These are phyloP conservation scores for Arabidopsis hybrid DNA, from an alignment of 441 rosid genomes.

Conservation along the genomic window DNA sequence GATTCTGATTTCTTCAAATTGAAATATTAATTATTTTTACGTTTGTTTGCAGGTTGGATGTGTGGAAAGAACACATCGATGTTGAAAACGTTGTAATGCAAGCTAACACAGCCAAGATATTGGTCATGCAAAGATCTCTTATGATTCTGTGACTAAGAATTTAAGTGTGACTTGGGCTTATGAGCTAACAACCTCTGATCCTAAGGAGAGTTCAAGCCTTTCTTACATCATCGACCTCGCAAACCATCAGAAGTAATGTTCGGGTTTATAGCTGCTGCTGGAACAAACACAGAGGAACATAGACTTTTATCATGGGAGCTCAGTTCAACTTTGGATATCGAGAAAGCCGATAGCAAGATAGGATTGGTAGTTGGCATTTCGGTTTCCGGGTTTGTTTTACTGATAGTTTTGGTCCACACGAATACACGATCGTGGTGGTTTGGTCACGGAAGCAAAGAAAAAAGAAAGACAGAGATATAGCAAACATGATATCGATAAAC, in stretches of 20 bases:
- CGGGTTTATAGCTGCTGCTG: slow-evolving; percentile 51
- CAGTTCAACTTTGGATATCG: slow-evolving; percentile 41
- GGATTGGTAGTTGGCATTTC: slow-evolving; percentile 50
- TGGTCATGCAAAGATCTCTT: slow-evolving; percentile 43
- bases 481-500: slow-evolving; percentile 47
- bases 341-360: slow-evolving; percentile 8
- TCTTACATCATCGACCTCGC: slow-evolving; percentile 45
- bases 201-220: slow-evolving; percentile 45
- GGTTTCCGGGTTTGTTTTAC: slow-evolving; percentile 40
- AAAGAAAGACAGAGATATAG: slow-evolving; percentile 30
- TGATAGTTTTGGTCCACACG: slow-evolving; percentile 42
- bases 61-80: too few relatives aligned
- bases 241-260: slow-evolving; percentile 42
- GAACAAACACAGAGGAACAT: slow-evolving; percentile 28
- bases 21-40: too few relatives aligned
- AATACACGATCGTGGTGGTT: slow-evolving; percentile 40
- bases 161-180: slow-evolving; percentile 51
- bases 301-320: slow-evolving; percentile 49
- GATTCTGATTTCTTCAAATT: too few relatives aligned
- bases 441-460: slow-evolving; percentile 45
- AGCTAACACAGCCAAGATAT: slow-evolving; percentile 46
- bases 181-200: slow-evolving; percentile 18
- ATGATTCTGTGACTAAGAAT: slow-evolving; percentile 44
- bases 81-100: slow-evolving; percentile 42
- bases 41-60: too few relatives aligned